A percentile compares a stretch with the other conserved stretches of the same genome.
phyloP scores from a whole-genome alignment of 2,329 filamentous ascomycete genomes.

The Pseudocercospora macadamiae region DNA sequence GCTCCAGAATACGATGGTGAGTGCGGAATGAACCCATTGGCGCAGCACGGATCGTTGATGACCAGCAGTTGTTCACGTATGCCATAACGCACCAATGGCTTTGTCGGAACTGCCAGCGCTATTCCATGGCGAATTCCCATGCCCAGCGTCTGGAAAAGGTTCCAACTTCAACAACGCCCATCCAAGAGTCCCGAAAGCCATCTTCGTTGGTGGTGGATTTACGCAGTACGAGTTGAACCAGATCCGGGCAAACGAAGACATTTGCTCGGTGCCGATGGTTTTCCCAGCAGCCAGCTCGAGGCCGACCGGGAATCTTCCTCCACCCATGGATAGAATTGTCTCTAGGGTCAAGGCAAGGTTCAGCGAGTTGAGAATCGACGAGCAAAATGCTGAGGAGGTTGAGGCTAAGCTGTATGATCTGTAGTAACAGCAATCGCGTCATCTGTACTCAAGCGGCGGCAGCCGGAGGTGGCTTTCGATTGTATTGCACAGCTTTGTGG shows the following conservation, averaged over 20 bases:
- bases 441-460: constrained; percentile 15
- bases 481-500: constrained; percentile 63
- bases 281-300: neutral
- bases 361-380: neutral
- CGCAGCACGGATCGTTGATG: neutral
- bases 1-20: constrained; percentile 29
- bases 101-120: constrained; percentile 28
- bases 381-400: neutral
- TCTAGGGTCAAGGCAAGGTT: neutral
- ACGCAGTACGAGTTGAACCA: constrained; percentile 25
- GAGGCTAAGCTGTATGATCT: neutral
- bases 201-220: constrained; percentile 33
- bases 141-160: constrained; percentile 26
- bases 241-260: constrained; percentile 18
- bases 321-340: neutral
- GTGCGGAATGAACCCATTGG: neutral
- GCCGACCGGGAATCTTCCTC: neutral
- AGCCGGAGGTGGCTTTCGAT: constrained; percentile 16
- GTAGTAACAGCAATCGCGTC: neutral
- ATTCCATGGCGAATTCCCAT: constrained; percentile 21
- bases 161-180: constrained; percentile 21
- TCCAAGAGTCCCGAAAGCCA: constrained; percentile 24
- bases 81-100: constrained; percentile 22
- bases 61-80: constrained; percentile 30
- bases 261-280: neutral